phyloP scores from a whole-genome alignment of 257 asterid genomes.

The Solanum gandarillasii region DNA sequence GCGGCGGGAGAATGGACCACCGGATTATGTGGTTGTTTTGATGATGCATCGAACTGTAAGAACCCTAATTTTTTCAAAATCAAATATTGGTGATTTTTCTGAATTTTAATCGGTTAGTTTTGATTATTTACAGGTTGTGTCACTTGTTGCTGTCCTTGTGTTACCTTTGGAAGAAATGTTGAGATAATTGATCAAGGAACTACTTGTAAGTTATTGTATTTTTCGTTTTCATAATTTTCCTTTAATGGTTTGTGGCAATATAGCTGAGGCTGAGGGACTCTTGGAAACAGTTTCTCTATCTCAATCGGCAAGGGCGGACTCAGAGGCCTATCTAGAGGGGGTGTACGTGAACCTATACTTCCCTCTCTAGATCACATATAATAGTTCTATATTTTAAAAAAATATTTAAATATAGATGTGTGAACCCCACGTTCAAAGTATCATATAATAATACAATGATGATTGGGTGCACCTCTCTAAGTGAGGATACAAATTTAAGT shows the following conservation, averaged over 20 bases:
- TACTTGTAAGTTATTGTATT: slow-evolving; percentile 5
- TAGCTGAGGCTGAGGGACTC: background rate
- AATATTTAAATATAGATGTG: too few relatives aligned
- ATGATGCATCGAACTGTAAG: slow-evolving; percentile 17
- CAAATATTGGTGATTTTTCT: background rate
- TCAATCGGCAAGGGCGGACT: too few relatives aligned
- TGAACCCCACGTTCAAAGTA: too few relatives aligned
- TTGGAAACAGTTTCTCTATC: too few relatives aligned
- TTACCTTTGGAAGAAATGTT: slow-evolving; percentile 22
- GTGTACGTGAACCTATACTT: too few relatives aligned
- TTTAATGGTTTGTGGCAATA: background rate
- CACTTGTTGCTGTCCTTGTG: slow-evolving; percentile 23
- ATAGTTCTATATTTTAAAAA: too few relatives aligned
- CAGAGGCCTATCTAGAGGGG: too few relatives aligned
- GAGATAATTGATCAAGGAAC: slow-evolving; percentile 20
- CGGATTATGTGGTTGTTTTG: slow-evolving; percentile 16
- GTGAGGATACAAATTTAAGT: too few relatives aligned
- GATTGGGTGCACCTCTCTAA: too few relatives aligned
- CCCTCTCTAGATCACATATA: too few relatives aligned
- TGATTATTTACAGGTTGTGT: slow-evolving; percentile 5
- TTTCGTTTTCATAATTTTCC: background rate
- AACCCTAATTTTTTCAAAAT: background rate
- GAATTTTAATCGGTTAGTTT: background rate
- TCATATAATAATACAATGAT: too few relatives aligned
- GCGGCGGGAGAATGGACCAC: slow-evolving; percentile 10